Base-by-base conservation (phyloP, 2,329 filamentous ascomycete species). In the Hymenoscyphus albidus region DNA sequence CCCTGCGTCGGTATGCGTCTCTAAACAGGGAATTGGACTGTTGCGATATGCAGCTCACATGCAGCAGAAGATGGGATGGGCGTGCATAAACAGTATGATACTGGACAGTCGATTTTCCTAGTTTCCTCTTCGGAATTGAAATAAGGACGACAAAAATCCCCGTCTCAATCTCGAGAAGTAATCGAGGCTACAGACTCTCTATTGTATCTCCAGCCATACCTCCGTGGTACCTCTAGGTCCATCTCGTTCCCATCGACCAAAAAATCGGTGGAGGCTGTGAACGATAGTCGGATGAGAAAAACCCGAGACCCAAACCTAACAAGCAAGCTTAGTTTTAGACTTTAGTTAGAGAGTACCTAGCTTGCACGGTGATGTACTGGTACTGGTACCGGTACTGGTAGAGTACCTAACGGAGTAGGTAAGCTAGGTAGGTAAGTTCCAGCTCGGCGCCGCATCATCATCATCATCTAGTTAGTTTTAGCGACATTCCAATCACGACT, bases 1-100 rank as follows among this genome's bases (percentile, higher is more conserved):
- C 62, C 62, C 58, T 64, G 62, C 62, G 59, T 58, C 40, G 56
- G 55, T 16, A 51, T 48, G 51, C 58, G 59, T 51, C 13, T 27
- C 38, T 61, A 48, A 63, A 16, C n/a, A 40, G 12, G 40, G 48
- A 32, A 35, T 31, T 40, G 61, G 58, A 61, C 44, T 64, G 62
- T 51, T 38, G 18, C 31, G 16, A 38, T 57, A 32, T 42, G 58
- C 31, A 58, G 51, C 51, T 58, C 54, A 44, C 51, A 57, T 62
- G 61, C 61, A 44, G 32, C 48, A 9, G 22, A 14, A 10, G n/a
- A 18, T 10, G 27, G 40, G 22, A 48, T 27, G 31, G 51, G 27
- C 13, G 1, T 54, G 59, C 59, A 61, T 61, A 38, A 54, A 35
- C 35, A 6, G 59, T 61, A 51, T 51, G 44, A 27, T 51, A 3